Conservation (phyloP, 148 eudicot species). For the Talinum fruticosum region DNA sequence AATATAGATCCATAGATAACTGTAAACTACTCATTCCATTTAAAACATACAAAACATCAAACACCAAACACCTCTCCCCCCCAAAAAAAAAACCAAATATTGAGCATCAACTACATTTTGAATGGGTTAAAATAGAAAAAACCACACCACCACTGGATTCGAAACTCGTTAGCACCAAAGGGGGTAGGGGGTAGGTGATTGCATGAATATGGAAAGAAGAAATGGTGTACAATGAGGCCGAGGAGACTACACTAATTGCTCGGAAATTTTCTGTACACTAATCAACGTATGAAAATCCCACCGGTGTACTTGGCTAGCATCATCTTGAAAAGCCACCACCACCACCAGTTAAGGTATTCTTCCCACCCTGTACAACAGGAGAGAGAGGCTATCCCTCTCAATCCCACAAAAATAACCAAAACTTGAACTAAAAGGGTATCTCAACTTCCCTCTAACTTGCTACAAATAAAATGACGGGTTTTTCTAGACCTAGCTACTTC, state of each 20-base stretch:
- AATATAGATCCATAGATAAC: too few relatives aligned
- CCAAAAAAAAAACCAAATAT: too few relatives aligned
- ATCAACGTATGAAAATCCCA: background rate
- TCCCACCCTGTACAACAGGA: constrained; percentile 24
- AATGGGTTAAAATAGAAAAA: too few relatives aligned
- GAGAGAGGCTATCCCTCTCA: background rate
- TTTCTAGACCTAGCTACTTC: constrained; percentile 7
- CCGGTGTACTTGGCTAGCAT: constrained; percentile 1
- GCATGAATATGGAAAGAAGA: too few relatives aligned
- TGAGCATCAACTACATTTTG: too few relatives aligned
- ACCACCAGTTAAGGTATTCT: background rate
- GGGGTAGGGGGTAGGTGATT: too few relatives aligned
- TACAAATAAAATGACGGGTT: constrained; percentile 4
- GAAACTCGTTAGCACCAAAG: too few relatives aligned
- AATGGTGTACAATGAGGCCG: background rate
- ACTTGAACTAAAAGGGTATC: background rate
- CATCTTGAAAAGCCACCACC: background rate
- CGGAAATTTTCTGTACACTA: constrained; percentile 15
- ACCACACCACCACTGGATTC: too few relatives aligned
- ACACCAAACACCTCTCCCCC: too few relatives aligned
- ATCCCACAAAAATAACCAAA: background rate
- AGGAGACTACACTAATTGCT: constrained; percentile 1
- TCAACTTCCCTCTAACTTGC: constrained; percentile 4
- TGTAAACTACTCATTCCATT: too few relatives aligned
- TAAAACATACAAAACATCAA: too few relatives aligned